Evolutionary conservation across 2,329 filamentous ascomycete species (phyloP), one percentile per base, ranked within the genome.

Genomic region (Colletotrichum phormii): DNA sequence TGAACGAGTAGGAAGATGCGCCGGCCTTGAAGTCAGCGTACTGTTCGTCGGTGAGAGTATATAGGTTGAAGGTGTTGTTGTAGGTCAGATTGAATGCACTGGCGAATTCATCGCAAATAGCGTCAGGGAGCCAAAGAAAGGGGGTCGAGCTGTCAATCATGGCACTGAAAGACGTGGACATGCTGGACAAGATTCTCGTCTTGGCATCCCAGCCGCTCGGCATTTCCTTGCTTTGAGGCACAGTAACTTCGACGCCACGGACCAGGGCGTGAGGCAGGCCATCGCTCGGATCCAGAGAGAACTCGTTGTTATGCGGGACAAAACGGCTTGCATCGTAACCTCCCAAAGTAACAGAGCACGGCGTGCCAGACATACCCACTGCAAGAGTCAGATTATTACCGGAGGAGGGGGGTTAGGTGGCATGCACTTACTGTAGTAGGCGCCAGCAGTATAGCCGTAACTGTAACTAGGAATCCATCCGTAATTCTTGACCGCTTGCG

Each of bases 361-460:
- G 86, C 9, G 83, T 82, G 61, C 86, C 85, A 37, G 76, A 77
- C 29, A 71, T 76, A 76, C 83, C 78, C 78, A 79, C 80, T 85
- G 78, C 78, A 26, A 46, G 69, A 70, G 55, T 67, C 42, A 72
- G 68, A 82, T 67, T 78, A 79, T 82, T 65, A 73, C 29, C 7
- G 7, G 6, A 63, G 77, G 31, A 79, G 75, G 63, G 75, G 63
- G 62, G 9, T 57, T 22, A 22, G 26, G 26, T 29, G 26, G 26
- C 24, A 33, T n/a, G 8, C 13, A 81, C 88, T 80, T 83, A 91
- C 91, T 87, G 78, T 95, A 95, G 74, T 88, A 88, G n/a, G 92
- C 92, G 18, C 93, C 93, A 53, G 93, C 93, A 4, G 93, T 95
- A 79, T 92, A 95, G 64, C 91, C 92, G 79, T 93, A 95, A 54